phyloP scores from a whole-genome alignment of 1,139 yeast genomes.

The Kluyveromyces sp. region DNA sequence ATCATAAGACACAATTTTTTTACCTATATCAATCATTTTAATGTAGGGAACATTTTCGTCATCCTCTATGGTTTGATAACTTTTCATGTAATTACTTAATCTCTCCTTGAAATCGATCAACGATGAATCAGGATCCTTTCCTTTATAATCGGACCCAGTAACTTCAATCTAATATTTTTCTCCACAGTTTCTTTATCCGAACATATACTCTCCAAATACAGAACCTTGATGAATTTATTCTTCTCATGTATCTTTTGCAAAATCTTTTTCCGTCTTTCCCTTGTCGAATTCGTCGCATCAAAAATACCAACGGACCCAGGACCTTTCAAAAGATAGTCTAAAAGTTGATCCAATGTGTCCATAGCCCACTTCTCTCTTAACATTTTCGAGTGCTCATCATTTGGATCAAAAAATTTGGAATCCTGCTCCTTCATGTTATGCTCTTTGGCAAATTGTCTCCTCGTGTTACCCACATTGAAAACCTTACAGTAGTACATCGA shows the following conservation, averaged over 20 bases:
- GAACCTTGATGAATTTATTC: conserved; percentile 60
- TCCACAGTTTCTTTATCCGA: conserved; percentile 72
- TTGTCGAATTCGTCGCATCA: conserved; percentile 92
- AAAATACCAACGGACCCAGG: conserved; percentile 90
- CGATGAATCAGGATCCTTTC: conserved; percentile 79
- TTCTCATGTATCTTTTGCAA: conserved; percentile 63
- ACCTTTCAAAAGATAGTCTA: conserved; percentile 72
- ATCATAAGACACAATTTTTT: conserved; percentile 84
- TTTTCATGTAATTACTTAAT: conserved; percentile 74
- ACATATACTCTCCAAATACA: conserved; percentile 83
- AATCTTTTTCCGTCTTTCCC: conserved; percentile 60
- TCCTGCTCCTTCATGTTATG: conserved; percentile 39
- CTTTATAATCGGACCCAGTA: conserved; percentile 84
- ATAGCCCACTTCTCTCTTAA: conserved; percentile 93
- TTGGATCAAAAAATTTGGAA: conserved; percentile 84
- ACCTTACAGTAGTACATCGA: conserved; percentile 83
- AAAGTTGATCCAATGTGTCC: conserved; percentile 79
- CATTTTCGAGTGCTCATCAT: conserved; percentile 53
- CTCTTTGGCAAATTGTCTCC: conserved; percentile 56
- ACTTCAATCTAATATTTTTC: conserved; percentile 71
- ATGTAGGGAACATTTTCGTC: conserved; percentile 76
- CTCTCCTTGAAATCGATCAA: conserved; percentile 76
- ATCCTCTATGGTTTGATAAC: conserved; percentile 84
- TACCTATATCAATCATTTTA: conserved; percentile 93
- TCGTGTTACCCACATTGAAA: conserved; percentile 89